A percentile compares a stretch with the other conserved stretches of the same genome.
Conservation (phyloP, 805 yeast genomes). For the Nadsonia fulvescens region DNA sequence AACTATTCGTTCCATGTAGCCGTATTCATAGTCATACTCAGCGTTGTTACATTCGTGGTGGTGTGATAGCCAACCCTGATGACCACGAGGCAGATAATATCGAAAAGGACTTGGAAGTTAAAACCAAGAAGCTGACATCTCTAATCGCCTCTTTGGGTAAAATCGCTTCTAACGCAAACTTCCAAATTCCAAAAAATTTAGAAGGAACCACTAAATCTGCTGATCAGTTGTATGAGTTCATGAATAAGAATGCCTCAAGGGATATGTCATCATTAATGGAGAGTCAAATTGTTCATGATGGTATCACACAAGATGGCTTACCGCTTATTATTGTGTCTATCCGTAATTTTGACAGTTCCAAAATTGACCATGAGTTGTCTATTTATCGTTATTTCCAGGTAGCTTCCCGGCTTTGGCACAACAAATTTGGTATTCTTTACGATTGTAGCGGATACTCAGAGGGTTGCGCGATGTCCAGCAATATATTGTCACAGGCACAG, state of each 20-base stretch:
- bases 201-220: no score
- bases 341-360: constrained; percentile 20
- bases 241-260: constrained; percentile 45
- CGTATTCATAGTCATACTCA: constrained; percentile 1
- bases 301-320: constrained; percentile 53
- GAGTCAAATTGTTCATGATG: constrained; percentile 35
- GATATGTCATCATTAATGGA: constrained; percentile 30
- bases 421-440: constrained; percentile 39
- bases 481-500: constrained; percentile 22
- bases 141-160: constrained; percentile 1
- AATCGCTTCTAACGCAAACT: no score
- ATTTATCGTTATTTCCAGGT: constrained; percentile 45
- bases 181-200: no score
- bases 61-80: neutral
- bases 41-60: constrained; percentile 1
- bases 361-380: constrained; percentile 29
- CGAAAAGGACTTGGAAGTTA: no score
- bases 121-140: constrained; percentile 3
- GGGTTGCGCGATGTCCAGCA: constrained; percentile 12
- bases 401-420: constrained; percentile 54
- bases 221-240: constrained; percentile 43
- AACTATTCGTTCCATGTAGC: constrained; percentile 5
- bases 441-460: constrained; percentile 51
- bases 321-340: constrained; percentile 42
- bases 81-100: constrained; percentile 3